Evolutionary conservation across 345 rosid species (phyloP), one percentile per base, ranked within the genome.

Genomic region (Clausena lansium): DNA sequence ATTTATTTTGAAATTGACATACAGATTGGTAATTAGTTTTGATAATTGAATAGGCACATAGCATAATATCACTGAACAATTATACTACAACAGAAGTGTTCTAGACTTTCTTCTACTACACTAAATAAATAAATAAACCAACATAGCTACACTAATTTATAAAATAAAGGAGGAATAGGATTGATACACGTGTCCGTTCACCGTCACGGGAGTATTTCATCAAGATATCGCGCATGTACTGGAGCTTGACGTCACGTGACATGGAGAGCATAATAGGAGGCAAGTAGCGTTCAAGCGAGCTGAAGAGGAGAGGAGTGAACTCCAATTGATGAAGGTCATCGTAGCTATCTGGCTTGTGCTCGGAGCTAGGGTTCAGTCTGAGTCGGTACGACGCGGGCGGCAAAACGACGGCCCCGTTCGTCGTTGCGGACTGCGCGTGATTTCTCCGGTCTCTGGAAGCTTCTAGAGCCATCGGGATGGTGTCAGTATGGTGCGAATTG

Each of bases 241-340:
- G 79, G 84, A 86, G 83, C 84, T 91, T 91, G 28, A 83, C 76
- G 73, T 88, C 87, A 55, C 92, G 92, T 7, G 90, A 9, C 57
- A 78, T 81, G 78, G 81, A 71, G 82, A 91, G 91, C 76, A 93
- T 35, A 36, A 82, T 20, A 2, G 89, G 83, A 15, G 98, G 98
- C 68, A 93, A 83, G 90, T 91, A 89, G 0, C 91, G 84, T 90
- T 93, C 98, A 15, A 93, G 91, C 4, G 98, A 91, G 88, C 91
- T 91, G 78, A 91, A 91, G 55, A 95, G 91, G 69, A 81, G 73
- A 30, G 95, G 94, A 69, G 85, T 89, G 82, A 88, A 93, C 24
- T 89, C 95, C 82, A 84, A 74, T 70, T 45, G 50, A 45, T 79
- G 88, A 61, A 95, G 80, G 87, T 89, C 98, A 35, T 95, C 97